Evolutionary conservation across 495 filamentous ascomycete species (phyloP).

Genomic region (Friedmanniomyces simplex): DNA sequence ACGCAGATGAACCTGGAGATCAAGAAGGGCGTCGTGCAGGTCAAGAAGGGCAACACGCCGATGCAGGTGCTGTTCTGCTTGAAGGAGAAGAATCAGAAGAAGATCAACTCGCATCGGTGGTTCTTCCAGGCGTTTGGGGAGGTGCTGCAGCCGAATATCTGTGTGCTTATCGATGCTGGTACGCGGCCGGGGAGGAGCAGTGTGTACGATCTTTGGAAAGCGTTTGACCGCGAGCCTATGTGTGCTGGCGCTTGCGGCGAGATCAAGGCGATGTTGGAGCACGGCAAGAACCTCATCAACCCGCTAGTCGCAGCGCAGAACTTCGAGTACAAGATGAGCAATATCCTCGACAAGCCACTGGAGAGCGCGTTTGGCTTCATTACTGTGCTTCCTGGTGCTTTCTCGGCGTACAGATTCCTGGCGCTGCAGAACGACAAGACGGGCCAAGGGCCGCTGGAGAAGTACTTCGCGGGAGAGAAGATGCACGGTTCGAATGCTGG

Average conservation of each 20-base stretch:
- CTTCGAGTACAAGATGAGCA: slow-evolving; percentile 99
- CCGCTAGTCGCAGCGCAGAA: slow-evolving; percentile 95
- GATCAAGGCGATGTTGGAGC: slow-evolving; percentile 94
- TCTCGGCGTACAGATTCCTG: slow-evolving; percentile 91
- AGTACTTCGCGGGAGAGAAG: slow-evolving; percentile 96
- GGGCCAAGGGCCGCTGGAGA: slow-evolving; percentile 83
- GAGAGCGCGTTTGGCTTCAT: slow-evolving; percentile 99
- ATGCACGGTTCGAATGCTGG: slow-evolving; percentile 93
- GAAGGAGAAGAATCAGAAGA: slow-evolving; percentile 99
- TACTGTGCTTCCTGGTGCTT: slow-evolving; percentile 89
- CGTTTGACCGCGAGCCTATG: slow-evolving; percentile 94
- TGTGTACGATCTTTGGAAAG: slow-evolving; percentile 97
- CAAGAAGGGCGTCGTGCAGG: slow-evolving; percentile 75
- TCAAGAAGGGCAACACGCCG: slow-evolving; percentile 65
- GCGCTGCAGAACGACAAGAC: slow-evolving; percentile 95
- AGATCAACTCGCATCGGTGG: slow-evolving; percentile 99
- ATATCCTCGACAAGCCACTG: slow-evolving; percentile 96
- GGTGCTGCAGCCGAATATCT: slow-evolving; percentile 90
- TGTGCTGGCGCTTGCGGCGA: slow-evolving; percentile 97
- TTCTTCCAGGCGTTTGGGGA: slow-evolving; percentile 97
- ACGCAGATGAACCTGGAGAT: slow-evolving; percentile 81
- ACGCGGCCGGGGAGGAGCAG: slow-evolving; percentile 87
- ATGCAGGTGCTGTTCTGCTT: slow-evolving; percentile 98
- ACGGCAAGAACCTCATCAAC: slow-evolving; percentile 81
- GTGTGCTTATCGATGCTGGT: slow-evolving; percentile 91